These are phyloP conservation scores for Nepenthes alata DNA, from an alignment of 179 eudicot species.

Conservation along the genomic window DNA sequence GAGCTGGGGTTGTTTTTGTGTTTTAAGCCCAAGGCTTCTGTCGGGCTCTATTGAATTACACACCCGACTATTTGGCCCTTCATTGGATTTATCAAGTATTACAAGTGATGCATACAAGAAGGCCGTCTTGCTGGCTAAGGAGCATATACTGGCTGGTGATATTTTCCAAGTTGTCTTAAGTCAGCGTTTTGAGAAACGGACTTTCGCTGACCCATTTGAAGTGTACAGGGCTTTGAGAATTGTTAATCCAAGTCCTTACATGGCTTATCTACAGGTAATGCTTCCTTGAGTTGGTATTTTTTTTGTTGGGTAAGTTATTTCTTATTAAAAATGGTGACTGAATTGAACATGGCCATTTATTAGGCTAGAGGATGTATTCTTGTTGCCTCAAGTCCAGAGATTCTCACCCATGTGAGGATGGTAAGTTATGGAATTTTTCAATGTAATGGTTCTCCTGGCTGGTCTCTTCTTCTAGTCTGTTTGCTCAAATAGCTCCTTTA, in stretches of 20 bases:
- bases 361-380: slow-evolving; percentile 93
- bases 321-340: not conserved
- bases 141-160: slow-evolving; percentile 92
- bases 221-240: slow-evolving; percentile 88
- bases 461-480: not conserved
- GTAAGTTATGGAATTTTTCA: slow-evolving; percentile 15
- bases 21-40: slow-evolving; percentile 66
- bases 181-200: slow-evolving; percentile 86
- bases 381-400: slow-evolving; percentile 98
- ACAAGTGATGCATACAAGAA: slow-evolving; percentile 58
- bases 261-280: slow-evolving; percentile 75
- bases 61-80: slow-evolving; percentile 57
- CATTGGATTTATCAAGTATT: slow-evolving; percentile 65
- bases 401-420: slow-evolving; percentile 86
- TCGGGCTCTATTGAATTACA: slow-evolving; percentile 69
- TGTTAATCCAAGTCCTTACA: slow-evolving; percentile 95
- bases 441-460: not conserved
- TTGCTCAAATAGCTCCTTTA: not conserved
- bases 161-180: slow-evolving; percentile 91
- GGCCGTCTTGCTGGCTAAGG: slow-evolving; percentile 84
- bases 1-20: slow-evolving; percentile 10
- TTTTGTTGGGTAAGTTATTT: not conserved
- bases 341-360: slow-evolving; percentile 2
- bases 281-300: not conserved
- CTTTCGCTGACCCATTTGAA: slow-evolving; percentile 98